A percentile compares a stretch with the other conserved stretches of the same genome.
phyloP scores from a whole-genome alignment of 2,329 filamentous ascomycete genomes.

The Phyllosticta ampelicida region DNA sequence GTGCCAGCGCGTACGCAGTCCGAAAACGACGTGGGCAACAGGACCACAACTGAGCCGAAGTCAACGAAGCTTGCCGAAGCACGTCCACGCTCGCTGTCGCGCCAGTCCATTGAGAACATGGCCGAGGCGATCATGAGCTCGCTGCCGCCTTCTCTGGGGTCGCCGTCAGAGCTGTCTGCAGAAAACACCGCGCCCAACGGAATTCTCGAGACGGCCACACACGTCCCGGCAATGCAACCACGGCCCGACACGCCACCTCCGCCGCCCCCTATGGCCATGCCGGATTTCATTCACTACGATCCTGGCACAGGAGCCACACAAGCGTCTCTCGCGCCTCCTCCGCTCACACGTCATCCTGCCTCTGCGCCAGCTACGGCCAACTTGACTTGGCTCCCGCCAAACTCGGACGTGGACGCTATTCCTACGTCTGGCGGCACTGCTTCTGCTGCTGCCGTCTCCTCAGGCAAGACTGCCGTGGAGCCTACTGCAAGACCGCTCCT shows the following conservation, averaged over 20 bases:
- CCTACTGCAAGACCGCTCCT: constrained; percentile 20
- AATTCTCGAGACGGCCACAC: neutral
- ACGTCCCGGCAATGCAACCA: constrained; percentile 17
- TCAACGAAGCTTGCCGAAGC: neutral
- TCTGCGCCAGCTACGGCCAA: constrained; percentile 11
- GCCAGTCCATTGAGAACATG: constrained; percentile 9
- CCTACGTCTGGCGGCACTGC: neutral
- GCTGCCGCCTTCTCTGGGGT: constrained; percentile 1
- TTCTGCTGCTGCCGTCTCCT: constrained; percentile 5
- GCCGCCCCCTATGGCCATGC: constrained; percentile 23
- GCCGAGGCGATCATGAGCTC: constrained; percentile 5
- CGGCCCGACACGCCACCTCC: constrained; percentile 25
- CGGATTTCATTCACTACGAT: constrained; percentile 25
- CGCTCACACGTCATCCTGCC: neutral
- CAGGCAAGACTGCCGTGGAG: constrained; percentile 14
- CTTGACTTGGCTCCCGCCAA: constrained; percentile 25
- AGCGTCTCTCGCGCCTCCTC: neutral
- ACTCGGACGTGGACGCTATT: constrained; percentile 17
- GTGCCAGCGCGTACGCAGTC: neutral
- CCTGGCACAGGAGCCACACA: neutral
- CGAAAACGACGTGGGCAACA: neutral
- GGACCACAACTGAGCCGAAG: neutral
- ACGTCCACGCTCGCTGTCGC: neutral
- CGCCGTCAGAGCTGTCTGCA: neutral
- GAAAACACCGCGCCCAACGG: constrained; percentile 5